Base-by-base conservation (phyloP, 179 eudicot species). In the Heliamphora pulchella region DNA sequence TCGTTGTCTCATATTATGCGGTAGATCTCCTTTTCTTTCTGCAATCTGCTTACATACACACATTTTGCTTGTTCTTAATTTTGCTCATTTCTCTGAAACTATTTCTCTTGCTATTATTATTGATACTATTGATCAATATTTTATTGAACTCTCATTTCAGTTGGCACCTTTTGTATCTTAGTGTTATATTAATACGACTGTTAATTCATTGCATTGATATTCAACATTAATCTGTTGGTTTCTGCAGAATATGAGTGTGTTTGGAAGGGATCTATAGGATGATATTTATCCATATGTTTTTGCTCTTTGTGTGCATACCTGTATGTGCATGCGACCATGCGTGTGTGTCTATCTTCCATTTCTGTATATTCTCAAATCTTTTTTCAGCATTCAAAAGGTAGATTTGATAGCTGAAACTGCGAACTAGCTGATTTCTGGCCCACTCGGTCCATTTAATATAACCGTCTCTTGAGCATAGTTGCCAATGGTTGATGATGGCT, bases 1-100 rank as follows among this genome's bases (percentile, higher is more conserved):
- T 79, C 93, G 44, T 82, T 89, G 71, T 80, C 94, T 77, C 92
- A 81, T 85, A 84, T 89, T 80, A 82, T 87, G 48, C 80, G 96
- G 99, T 96, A 81, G 79, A 15, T 81, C 39, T 31, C 62, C 74
- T 77, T 80, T 13, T 69, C 17, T 74, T 67, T 63, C 22, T 77
- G 22, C 14, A 58, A 9, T 80, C 0, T 75, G 77, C 31, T 0
- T 31, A 31, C 31, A 31, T 31, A 31, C 31, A 31, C 31, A 31
- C 31, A 31, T 0, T n/a, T 22, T 53, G 41, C 4, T 46, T 48
- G n/a, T 65, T 61, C n/a, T 48, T 5, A 10, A 15, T 39, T 57
- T 75, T 57, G 50, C 46, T 65, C 13, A 57, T 11, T 48, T 18
- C 20, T 63, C 31, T 65, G 47, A 50, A 65, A 51, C 47, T 50